Evolutionary conservation across 768 basidiomycete species (phyloP).

Genomic region (Dendrothele bispora): DNA sequence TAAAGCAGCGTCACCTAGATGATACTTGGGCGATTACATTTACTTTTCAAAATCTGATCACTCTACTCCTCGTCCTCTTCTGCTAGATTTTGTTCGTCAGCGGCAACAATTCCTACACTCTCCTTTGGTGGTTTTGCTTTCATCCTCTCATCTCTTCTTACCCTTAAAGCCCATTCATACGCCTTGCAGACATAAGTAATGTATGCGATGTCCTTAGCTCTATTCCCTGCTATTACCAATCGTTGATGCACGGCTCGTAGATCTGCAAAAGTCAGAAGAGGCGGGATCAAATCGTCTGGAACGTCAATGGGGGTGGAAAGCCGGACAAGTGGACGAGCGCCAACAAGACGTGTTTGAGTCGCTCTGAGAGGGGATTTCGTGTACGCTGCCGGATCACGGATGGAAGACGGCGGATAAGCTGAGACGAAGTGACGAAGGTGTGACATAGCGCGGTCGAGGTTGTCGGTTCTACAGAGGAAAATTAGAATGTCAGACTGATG

Average conservation of each 20-base stretch:
- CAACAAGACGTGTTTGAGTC: slow-evolving; percentile 56
- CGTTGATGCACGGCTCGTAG: slow-evolving; percentile 79
- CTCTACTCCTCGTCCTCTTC: too few relatives aligned
- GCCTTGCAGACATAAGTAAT: slow-evolving; percentile 73
- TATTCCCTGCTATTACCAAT: slow-evolving; percentile 44
- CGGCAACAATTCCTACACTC: too few relatives aligned
- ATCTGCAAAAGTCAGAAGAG: slow-evolving; percentile 74
- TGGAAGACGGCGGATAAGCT: slow-evolving; percentile 59
- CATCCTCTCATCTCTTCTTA: slow-evolving; percentile 54
- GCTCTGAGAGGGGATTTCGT: slow-evolving; percentile 51
- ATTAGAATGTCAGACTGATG: slow-evolving; percentile 5
- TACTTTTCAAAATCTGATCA: too few relatives aligned
- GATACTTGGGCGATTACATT: too few relatives aligned
- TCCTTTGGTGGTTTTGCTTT: slow-evolving; percentile 31
- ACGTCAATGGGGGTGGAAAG: slow-evolving; percentile 57
- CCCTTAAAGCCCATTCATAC: slow-evolving; percentile 68
- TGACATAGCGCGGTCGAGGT: slow-evolving; percentile 52
- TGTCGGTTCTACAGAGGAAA: slow-evolving; percentile 38
- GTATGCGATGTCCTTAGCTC: slow-evolving; percentile 55
- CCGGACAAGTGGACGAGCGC: slow-evolving; percentile 67
- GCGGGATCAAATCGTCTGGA: slow-evolving; percentile 79
- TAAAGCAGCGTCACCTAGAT: too few relatives aligned
- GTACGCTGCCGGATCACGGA: slow-evolving; percentile 34
- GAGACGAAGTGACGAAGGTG: slow-evolving; percentile 61
- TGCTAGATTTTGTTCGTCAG: too few relatives aligned